These are phyloP conservation scores for Arctostaphylos glauca DNA, from an alignment of 148 eudicot genomes.

Conservation along the genomic window DNA sequence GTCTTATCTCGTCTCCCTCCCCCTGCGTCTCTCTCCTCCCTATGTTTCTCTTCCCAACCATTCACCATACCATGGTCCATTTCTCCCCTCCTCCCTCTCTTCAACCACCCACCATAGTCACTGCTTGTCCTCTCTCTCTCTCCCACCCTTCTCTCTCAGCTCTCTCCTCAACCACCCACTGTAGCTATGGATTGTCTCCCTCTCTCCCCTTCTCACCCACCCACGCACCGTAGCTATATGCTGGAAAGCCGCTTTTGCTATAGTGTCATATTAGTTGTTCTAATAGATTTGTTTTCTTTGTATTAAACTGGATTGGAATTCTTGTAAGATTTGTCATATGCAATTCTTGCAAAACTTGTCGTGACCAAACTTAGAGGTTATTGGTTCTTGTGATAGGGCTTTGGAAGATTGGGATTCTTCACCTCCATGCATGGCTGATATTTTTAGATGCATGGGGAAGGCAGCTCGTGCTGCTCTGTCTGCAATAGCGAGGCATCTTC, in stretches of 20 bases:
- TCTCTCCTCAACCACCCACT: too few species aligned
- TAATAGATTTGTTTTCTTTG: not conserved
- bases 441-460: constrained; percentile 83
- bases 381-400: constrained; percentile 49
- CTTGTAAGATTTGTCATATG: not conserved
- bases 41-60: too few species aligned
- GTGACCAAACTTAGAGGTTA: not conserved
- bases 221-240: too few species aligned
- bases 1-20: too few species aligned
- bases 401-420: constrained; percentile 79
- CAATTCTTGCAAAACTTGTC: not conserved
- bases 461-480: constrained; percentile 76
- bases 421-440: constrained; percentile 88
- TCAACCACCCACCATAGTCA: too few species aligned
- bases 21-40: too few species aligned
- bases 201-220: too few species aligned
- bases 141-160: too few species aligned
- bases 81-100: too few species aligned
- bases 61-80: too few species aligned
- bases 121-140: too few species aligned
- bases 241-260: not conserved
- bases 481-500: constrained; percentile 85
- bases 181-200: too few species aligned
- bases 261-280: not conserved
- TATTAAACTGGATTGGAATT: not conserved